These are phyloP conservation scores for Handroanthus guayacan DNA, from an alignment of 257 asterid genomes.

Conservation along the genomic window DNA sequence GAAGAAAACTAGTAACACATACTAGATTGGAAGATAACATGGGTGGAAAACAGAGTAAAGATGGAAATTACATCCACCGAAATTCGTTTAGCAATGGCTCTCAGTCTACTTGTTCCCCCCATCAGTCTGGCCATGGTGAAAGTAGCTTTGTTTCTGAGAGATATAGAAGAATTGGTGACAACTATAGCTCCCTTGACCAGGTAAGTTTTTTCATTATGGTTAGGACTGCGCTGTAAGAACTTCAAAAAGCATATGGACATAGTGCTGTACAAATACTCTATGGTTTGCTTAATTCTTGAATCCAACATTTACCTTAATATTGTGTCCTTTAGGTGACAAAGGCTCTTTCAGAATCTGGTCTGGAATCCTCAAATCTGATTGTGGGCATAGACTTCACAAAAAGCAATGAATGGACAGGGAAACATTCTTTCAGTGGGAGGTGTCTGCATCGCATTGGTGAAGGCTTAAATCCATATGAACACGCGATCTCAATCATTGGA, in stretches of 20 bases:
- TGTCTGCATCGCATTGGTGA: constrained; percentile 72
- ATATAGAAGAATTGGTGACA: constrained; percentile 64
- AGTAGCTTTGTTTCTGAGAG: constrained; percentile 25
- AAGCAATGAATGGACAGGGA: constrained; percentile 95
- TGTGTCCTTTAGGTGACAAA: constrained; percentile 57
- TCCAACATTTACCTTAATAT: constrained; percentile 7
- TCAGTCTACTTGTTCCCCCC: constrained; percentile 35
- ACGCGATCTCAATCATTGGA: constrained; percentile 90
- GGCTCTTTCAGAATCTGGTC: constrained; percentile 78
- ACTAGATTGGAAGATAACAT: constrained; percentile 29
- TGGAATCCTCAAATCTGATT: constrained; percentile 93
- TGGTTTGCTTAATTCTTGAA: background rate
- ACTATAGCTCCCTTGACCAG: constrained; percentile 69
- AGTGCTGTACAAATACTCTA: background rate
- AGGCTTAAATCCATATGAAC: constrained; percentile 74
- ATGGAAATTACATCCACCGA: background rate
- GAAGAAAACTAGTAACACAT: background rate
- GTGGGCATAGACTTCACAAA: constrained; percentile 93
- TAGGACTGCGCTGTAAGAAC: background rate
- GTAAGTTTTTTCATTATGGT: constrained; percentile 35
- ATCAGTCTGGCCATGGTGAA: constrained; percentile 15
- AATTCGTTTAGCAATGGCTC: constrained; percentile 25
- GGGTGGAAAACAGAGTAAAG: constrained; percentile 46
- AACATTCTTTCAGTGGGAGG: constrained; percentile 56
- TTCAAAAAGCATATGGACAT: background rate